Conservation (phyloP, 2,329 filamentous ascomycete genomes). For the Reticulascus tulasneorum region DNA sequence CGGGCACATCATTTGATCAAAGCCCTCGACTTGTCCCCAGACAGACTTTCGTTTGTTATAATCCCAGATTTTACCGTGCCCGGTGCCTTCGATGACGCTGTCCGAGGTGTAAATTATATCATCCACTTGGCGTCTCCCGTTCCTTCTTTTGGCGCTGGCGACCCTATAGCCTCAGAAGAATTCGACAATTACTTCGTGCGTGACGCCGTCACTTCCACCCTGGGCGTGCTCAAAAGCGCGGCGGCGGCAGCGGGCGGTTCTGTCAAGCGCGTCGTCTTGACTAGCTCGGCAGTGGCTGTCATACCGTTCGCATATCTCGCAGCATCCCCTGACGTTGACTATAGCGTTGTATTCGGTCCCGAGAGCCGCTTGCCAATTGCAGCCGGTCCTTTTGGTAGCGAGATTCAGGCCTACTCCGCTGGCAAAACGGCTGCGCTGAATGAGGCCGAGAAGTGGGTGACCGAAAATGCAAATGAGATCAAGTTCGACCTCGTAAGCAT, state of each 20-base stretch:
- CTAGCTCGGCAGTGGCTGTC: conserved; percentile 28
- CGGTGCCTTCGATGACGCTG: conserved; percentile 35
- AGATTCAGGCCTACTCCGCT: conserved; percentile 28
- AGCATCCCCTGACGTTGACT: no score
- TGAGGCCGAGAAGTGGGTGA: conserved; percentile 27
- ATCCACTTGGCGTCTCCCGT: conserved; percentile 25
- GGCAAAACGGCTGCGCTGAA: conserved; percentile 29
- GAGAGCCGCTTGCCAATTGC: conserved; percentile 4
- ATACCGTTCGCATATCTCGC: neutral
- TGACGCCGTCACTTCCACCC: no score
- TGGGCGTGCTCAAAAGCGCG: conserved; percentile 3
- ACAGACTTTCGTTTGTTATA: conserved; percentile 21
- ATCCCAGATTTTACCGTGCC: conserved; percentile 31
- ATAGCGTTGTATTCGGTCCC: no score
- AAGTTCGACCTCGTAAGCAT: conserved; percentile 32
- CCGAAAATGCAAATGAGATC: conserved; percentile 17
- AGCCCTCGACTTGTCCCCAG: conserved; percentile 6
- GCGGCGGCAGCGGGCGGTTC: neutral
- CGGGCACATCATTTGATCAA: conserved; percentile 7
- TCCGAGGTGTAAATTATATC: conserved; percentile 33
- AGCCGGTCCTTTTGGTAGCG: conserved; percentile 21
- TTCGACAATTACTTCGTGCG: no score
- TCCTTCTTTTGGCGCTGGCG: neutral
- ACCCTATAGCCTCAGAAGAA: neutral
- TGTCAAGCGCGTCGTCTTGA: conserved; percentile 39